Base-by-base conservation (phyloP, 257 asterid genomes). In the Salvia splendens region DNA sequence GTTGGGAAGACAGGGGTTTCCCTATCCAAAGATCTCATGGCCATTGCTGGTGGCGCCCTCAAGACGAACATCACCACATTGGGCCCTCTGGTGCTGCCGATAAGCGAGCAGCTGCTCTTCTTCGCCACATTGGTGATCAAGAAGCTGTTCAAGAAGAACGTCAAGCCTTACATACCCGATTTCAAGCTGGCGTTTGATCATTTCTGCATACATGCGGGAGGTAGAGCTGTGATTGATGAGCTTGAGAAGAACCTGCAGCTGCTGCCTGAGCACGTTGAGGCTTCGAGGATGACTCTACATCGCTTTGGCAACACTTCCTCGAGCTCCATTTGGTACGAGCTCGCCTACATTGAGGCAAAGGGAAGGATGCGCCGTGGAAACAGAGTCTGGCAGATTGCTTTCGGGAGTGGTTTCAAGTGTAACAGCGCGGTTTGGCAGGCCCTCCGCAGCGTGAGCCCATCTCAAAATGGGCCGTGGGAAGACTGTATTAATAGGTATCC, bases 371-470 rank as follows among this genome's bases (percentile, higher is more conserved):
- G 82, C 40, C 69, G 67, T 35, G 96, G 96, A 4, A 73, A 89
- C 59, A 71, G 84, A 30, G 82, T 89, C 43, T 89, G 96, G 96
- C 96, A 89, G 80, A 89, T 86, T 72, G 96, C 94, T 15, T 88
- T 88, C 4, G 89, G 95, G 32, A 86, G 95, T 68, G 95, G 93
- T 8, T 88, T 86, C 73, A 88, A 86, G 67, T 86, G 96, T 61
- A 88, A 86, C 10, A 88, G 94, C 56, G 91, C 96, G 1, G 94
- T 88, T n/a, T 88, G 94, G 96, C 83, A 84, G 68, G 94, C 96
- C 17, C 89, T 88, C 2, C 72, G 78, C 8, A 63, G 67, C 47
- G 86, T 86, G 30, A 77, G 76, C 53, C 85, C 96, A 2, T 79
- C 91, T 42, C 55, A 2, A 40, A 75, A 64, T 36, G 70, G 82